Evolutionary conservation across 2,329 filamentous ascomycete genomes (phyloP).

Genomic region (Arthrobotrys megalospora): DNA sequence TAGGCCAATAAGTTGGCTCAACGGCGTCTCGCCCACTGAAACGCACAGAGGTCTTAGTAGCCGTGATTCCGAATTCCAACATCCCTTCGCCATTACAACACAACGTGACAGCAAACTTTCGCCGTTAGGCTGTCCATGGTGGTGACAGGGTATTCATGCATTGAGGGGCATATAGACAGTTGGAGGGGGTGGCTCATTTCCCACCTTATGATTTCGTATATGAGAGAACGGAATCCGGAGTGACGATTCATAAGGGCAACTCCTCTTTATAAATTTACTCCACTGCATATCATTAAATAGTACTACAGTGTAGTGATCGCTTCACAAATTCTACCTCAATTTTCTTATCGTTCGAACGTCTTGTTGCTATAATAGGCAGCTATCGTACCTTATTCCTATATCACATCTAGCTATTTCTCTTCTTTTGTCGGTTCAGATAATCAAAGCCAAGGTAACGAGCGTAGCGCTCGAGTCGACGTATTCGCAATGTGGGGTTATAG

Average conservation of each 20-base stretch:
- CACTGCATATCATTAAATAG: not conserved
- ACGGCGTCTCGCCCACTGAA: not conserved
- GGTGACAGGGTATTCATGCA: not conserved
- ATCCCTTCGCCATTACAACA: constrained; percentile 2
- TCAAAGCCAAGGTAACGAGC: too few species aligned
- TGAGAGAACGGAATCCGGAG: not conserved
- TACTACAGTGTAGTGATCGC: too few species aligned
- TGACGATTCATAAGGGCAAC: not conserved
- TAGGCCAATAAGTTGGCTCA: too few species aligned
- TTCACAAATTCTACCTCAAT: too few species aligned
- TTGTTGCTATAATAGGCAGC: too few species aligned
- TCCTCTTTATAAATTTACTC: not conserved
- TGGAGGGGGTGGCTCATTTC: too few species aligned
- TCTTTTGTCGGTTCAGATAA: too few species aligned
- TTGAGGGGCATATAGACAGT: not conserved
- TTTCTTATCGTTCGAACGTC: too few species aligned
- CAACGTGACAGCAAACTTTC: constrained; percentile 1
- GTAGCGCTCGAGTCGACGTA: not conserved
- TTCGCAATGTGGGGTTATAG: not conserved
- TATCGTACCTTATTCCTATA: not conserved
- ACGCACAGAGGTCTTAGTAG: not conserved
- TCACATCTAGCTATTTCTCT: not conserved
- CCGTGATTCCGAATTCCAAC: not conserved
- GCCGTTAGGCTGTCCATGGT: not conserved
- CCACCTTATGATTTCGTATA: not conserved